phyloP scores from a whole-genome alignment of 352 stramenopile species.

The Pythium dissimile region DNA sequence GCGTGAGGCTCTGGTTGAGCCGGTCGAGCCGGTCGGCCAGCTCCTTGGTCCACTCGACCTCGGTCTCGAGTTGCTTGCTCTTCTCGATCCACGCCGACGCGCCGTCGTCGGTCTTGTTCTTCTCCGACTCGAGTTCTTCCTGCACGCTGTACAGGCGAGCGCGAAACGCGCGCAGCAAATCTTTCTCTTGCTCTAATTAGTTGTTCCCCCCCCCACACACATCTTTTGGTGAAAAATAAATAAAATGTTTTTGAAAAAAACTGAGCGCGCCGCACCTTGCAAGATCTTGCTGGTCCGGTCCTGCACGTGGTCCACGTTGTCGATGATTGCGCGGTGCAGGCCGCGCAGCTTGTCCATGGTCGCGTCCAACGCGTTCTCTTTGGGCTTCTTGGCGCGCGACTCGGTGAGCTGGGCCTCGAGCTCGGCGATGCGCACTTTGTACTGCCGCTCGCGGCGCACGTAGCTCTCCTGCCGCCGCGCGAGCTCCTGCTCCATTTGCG shows the following conservation, averaged over 20 bases:
- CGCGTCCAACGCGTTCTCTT: conserved; percentile 63
- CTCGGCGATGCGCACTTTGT: conserved; percentile 83
- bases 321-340: conserved; percentile 85
- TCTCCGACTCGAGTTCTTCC: conserved; percentile 90
- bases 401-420: conserved; percentile 68
- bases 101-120: conserved; percentile 88
- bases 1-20: conserved; percentile 86
- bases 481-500: conserved; percentile 62
- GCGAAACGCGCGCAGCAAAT: conserved; percentile 87
- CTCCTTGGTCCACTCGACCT: conserved; percentile 89
- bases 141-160: conserved; percentile 91
- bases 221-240: too few species aligned
- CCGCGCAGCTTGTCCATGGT: conserved; percentile 75
- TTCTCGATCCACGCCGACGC: conserved; percentile 91
- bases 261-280: conserved; percentile 28
- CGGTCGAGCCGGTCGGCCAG: conserved; percentile 87
- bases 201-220: too few species aligned
- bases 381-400: conserved; percentile 66
- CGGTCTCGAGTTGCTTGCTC: conserved; percentile 85
- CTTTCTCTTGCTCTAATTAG: conserved; percentile 90
- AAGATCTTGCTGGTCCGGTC: conserved; percentile 88
- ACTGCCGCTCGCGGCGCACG: conserved; percentile 82
- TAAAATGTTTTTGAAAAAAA: neutral
- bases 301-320: conserved; percentile 90
- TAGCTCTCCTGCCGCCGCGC: conserved; percentile 78